These are phyloP conservation scores for Plenodomus tracheiphilus DNA, from an alignment of 2,329 filamentous ascomycete species.

Conservation along the genomic window DNA sequence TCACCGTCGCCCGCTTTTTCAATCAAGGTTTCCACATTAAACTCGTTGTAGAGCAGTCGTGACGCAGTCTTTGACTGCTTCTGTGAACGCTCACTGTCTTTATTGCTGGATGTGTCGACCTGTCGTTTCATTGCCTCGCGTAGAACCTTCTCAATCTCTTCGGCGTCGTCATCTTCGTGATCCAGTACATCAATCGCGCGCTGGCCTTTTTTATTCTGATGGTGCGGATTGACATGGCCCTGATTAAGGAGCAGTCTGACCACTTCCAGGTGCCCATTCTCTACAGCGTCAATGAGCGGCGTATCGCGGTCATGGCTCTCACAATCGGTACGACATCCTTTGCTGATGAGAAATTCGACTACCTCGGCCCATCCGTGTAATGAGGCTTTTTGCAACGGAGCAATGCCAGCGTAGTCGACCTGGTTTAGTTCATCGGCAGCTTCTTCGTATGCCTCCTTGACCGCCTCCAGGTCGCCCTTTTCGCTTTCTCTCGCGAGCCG, in stretches of 20 bases:
- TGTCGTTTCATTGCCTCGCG: conserved; percentile 58
- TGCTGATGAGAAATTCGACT: conserved; percentile 81
- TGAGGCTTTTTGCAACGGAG: conserved; percentile 89
- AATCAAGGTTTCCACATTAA: conserved; percentile 53
- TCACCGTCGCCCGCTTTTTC: conserved; percentile 55
- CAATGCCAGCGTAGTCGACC: conserved; percentile 93
- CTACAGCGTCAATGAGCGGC: conserved; percentile 91
- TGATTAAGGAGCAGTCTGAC: conserved; percentile 81
- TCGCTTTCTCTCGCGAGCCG: conserved; percentile 88
- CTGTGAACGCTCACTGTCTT: conserved; percentile 41
- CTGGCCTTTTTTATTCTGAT: conserved; percentile 88
- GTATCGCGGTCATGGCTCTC: conserved; percentile 80
- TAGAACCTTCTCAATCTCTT: conserved; percentile 75
- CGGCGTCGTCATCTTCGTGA: conserved; percentile 74
- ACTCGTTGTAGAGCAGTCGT: conserved; percentile 54
- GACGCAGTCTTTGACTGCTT: conserved; percentile 44
- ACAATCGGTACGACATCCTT: conserved; percentile 82
- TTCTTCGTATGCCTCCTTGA: conserved; percentile 73
- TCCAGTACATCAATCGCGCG: conserved; percentile 85
- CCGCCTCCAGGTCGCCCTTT: conserved; percentile 77
- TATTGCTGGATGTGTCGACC: conserved; percentile 55
- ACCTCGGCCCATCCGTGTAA: conserved; percentile 85
- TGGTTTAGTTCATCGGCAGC: conserved; percentile 86
- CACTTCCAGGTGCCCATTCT: conserved; percentile 89
- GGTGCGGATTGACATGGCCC: conserved; percentile 81